Evolutionary conservation across 352 stramenopile species (phyloP).

Genomic region (Halophytophthora batemanensis): DNA sequence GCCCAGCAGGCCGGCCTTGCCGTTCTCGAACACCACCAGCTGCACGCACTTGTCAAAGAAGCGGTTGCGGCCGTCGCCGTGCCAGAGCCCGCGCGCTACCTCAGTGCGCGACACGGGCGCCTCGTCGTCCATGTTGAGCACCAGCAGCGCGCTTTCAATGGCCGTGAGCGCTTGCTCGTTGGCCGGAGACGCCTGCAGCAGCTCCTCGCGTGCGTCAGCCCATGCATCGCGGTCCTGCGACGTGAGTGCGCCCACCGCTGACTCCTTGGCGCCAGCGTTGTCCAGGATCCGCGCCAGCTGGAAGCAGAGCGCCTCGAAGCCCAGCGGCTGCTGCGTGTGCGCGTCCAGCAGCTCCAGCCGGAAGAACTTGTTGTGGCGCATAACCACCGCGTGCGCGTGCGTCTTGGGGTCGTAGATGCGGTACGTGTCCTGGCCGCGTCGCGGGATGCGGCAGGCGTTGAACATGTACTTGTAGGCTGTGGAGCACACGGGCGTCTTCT

Average conservation of each 20-base stretch:
- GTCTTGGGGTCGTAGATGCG: slow-evolving; percentile 88
- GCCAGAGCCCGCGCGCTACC: slow-evolving; percentile 65
- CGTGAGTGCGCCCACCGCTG: slow-evolving; percentile 66
- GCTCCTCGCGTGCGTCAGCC: slow-evolving; percentile 71
- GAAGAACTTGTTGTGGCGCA: slow-evolving; percentile 83
- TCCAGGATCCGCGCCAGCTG: slow-evolving; percentile 57
- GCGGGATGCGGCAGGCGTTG: slow-evolving; percentile 93
- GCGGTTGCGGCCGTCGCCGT: slow-evolving; percentile 90
- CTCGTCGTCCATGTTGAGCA: slow-evolving; percentile 68
- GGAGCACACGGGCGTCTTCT: slow-evolving; percentile 90
- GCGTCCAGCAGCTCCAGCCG: slow-evolving; percentile 50
- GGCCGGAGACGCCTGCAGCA: slow-evolving; percentile 44
- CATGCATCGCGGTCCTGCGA: slow-evolving; percentile 70
- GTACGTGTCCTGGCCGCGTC: slow-evolving; percentile 64
- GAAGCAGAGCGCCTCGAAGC: slow-evolving; percentile 56
- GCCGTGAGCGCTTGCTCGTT: slow-evolving; percentile 54
- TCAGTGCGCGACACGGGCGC: slow-evolving; percentile 60
- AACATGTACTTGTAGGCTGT: slow-evolving; percentile 95
- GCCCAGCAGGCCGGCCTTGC: slow-evolving; percentile 91
- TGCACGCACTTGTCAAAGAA: slow-evolving; percentile 98
- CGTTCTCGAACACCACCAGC: slow-evolving; percentile 94
- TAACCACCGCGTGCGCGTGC: slow-evolving; percentile 88
- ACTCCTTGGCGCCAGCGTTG: slow-evolving; percentile 40
- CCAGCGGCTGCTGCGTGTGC: slow-evolving; percentile 30
- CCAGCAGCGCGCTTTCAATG: slow-evolving; percentile 68